Conservation (phyloP, 2,329 filamentous ascomycete species). For the Talaromyces sp. region DNA sequence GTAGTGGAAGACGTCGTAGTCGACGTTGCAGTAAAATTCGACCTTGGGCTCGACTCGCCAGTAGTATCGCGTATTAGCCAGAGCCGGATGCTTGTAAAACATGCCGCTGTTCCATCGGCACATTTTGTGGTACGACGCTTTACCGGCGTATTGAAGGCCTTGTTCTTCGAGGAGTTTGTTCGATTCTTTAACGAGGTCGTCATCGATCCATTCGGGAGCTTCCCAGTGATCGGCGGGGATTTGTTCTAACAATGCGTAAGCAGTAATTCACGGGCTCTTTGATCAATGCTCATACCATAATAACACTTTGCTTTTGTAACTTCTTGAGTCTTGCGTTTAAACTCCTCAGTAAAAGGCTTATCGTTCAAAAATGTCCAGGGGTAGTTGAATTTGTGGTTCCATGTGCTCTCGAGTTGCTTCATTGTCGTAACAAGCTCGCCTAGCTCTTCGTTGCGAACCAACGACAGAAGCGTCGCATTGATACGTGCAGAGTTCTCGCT, state of each 20-base stretch:
- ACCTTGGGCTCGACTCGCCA: conserved; percentile 99
- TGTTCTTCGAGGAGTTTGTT: conserved; percentile 77
- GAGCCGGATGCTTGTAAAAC: conserved; percentile 93
- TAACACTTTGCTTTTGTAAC: conserved; percentile 82
- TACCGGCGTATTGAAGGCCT: conserved; percentile 83
- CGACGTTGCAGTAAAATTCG: conserved; percentile 97
- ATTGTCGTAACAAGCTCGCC: conserved; percentile 81
- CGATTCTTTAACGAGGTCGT: conserved; percentile 79
- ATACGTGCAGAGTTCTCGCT: conserved; percentile 75
- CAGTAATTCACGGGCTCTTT: not conserved
- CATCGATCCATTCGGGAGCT: conserved; percentile 85
- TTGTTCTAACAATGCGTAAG: conserved; percentile 57
- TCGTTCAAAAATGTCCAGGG: conserved; percentile 99
- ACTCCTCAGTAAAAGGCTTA: conserved; percentile 85
- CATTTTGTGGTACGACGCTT: conserved; percentile 96
- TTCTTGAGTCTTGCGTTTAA: conserved; percentile 75
- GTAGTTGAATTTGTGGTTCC: conserved; percentile 99
- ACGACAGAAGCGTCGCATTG: conserved; percentile 84
- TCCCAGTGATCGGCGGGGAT: conserved; percentile 97
- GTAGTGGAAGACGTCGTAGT: conserved; percentile 97
- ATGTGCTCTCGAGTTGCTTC: conserved; percentile 85
- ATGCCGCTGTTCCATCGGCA: conserved; percentile 98
- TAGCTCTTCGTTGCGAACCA: conserved; percentile 90
- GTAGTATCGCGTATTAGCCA: conserved; percentile 81
- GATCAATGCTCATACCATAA: conserved; percentile 59